Evolutionary conservation across 306 rosid genomes (phyloP), one percentile per base, ranked within the genome.

Genomic region (Glycine tomentella): DNA sequence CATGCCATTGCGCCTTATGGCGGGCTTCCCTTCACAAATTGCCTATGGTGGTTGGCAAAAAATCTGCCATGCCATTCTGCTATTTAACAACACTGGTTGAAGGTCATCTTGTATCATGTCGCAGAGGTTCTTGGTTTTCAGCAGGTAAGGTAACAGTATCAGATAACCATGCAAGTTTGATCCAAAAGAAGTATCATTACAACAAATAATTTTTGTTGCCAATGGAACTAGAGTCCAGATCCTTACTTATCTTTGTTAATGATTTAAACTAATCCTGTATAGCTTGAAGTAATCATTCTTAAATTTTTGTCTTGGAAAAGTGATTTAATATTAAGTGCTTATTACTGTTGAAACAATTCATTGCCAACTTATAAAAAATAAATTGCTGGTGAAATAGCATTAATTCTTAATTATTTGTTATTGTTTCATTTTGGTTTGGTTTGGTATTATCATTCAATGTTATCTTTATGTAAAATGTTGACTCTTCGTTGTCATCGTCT

Each of bases 191-290:
- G 36, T 63, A 33, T 53, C 36, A 3, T 34, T 15, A 5, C 4
- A 38, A 34, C n/a, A 52, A 49, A 14, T 53, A 15, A 33, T 49
- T 34, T 50, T 65, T 38, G 75, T 78, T 59, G 66, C 40, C 66
- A 59, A 59, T 59, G 66, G 11, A 40, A 13, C 33, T 17, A 6
- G 56, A 20, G 46, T 40, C 17, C 36, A 11, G 3, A 9, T 36
- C n/a, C 63, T 33, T 52, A 34, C 33, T 13, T 72, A 8, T 52
- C n/a, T 55, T 15, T 59, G 36, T 73, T 36, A 33, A 15, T 73
- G 64, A n/a, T 25, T 59, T 59, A 16, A 53, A 55, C 52, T 52
- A 3, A 5, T 72, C 31, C 6, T 4, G 66, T 38, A 11, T 55
- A 38, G 36, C 36, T 9, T 53, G 53, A 74, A 10, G 17, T 10